A percentile compares a stretch with the other conserved stretches of the same genome.
Evolutionary conservation across 768 basidiomycete genomes (phyloP).

Genomic region (Suillus weaverae): DNA sequence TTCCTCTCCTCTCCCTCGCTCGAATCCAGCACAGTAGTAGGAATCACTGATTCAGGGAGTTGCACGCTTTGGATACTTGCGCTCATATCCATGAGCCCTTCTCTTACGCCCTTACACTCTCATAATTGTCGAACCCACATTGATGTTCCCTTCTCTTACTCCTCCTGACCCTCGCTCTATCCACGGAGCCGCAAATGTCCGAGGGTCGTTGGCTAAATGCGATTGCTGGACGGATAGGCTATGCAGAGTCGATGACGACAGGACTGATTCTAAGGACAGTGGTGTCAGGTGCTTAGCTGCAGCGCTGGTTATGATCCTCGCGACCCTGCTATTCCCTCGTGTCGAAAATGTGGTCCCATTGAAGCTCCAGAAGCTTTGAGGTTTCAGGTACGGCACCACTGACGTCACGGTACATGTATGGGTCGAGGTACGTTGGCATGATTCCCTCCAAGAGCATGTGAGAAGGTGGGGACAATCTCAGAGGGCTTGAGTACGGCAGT

Average conservation of each 20-base stretch:
- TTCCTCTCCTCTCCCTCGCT: slow-evolving; percentile 27
- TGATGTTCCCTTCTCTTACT: slow-evolving; percentile 32
- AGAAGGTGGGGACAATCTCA: slow-evolving; percentile 50
- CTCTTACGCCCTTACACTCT: slow-evolving; percentile 13
- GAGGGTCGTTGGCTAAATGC: slow-evolving; percentile 26
- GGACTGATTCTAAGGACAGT: slow-evolving; percentile 37
- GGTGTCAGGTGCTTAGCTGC: slow-evolving; percentile 37
- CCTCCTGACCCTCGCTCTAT: slow-evolving; percentile 27
- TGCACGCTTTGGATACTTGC: slow-evolving; percentile 22
- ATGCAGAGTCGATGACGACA: slow-evolving; percentile 43
- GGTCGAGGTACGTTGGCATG: slow-evolving; percentile 56
- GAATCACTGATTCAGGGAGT: slow-evolving; percentile 29
- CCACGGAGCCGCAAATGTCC: slow-evolving; percentile 32
- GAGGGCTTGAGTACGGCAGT: slow-evolving; percentile 68
- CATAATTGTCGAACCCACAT: slow-evolving; percentile 30
- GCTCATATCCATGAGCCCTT: not conserved
- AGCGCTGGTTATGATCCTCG: slow-evolving; percentile 23
- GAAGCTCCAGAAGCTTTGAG: slow-evolving; percentile 31
- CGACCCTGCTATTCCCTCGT: slow-evolving; percentile 35
- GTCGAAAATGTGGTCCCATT: slow-evolving; percentile 40
- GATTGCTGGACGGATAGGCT: slow-evolving; percentile 29
- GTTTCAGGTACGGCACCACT: slow-evolving; percentile 46
- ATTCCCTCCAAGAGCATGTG: slow-evolving; percentile 52
- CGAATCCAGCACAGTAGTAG: slow-evolving; percentile 23
- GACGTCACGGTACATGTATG: slow-evolving; percentile 50